Conservation (phyloP, 306 rosid species). For the Notholithocarpus densiflorus region DNA sequence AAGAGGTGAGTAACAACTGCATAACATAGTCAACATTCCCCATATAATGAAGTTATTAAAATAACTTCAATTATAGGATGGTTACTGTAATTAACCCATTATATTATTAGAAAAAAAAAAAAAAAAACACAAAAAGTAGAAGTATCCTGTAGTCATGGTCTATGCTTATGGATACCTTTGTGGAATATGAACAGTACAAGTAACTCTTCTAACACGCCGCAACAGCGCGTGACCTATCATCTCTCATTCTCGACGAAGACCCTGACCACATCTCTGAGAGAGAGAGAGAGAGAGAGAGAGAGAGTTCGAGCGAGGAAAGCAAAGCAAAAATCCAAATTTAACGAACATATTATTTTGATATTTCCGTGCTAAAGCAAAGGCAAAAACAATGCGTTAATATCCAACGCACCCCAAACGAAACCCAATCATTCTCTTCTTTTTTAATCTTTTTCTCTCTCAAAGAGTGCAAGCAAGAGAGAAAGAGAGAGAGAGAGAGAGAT, state of each 20-base stretch:
- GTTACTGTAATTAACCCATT: too few species aligned
- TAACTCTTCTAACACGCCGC: not conserved
- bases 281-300: slow-evolving; percentile 23
- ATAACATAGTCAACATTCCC: too few species aligned
- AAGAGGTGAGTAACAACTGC: too few species aligned
- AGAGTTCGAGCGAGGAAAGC: not conserved
- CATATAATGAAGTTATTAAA: too few species aligned
- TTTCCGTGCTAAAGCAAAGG: too few species aligned
- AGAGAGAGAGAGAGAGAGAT: too few species aligned
- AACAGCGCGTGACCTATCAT: not conserved
- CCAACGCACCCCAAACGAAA: slow-evolving; percentile 12
- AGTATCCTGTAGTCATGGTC: too few species aligned
- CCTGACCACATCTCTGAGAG: slow-evolving; percentile 34
- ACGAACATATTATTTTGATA: not conserved
- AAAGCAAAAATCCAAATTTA: not conserved
- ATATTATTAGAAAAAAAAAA: too few species aligned
- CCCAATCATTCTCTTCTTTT: not conserved
- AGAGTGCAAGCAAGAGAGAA: not conserved
- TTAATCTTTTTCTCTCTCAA: not conserved
- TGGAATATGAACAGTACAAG: not conserved
- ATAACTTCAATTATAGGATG: too few species aligned
- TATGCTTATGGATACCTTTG: too few species aligned
- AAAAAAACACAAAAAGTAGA: too few species aligned
- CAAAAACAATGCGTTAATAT: slow-evolving; percentile 8
- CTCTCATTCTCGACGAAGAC: slow-evolving; percentile 37